Evolutionary conservation across 164 flowering plant species (phyloP).

Genomic region (Vitis riparia): DNA sequence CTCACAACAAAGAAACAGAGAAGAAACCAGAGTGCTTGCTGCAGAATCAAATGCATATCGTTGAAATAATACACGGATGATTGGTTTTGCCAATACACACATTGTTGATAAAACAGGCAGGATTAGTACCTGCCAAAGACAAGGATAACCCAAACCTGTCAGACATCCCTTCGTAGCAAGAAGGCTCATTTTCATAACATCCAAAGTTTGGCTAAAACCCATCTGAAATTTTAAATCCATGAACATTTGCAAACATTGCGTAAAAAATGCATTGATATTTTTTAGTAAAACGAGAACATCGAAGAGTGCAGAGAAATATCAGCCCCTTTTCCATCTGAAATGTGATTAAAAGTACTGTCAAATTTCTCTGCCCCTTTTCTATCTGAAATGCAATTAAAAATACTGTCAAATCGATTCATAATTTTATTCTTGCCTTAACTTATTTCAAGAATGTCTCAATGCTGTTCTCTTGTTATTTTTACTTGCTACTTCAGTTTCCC

Average conservation of each 20-base stretch:
- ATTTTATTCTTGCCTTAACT: too few species aligned
- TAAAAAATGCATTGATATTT: not conserved
- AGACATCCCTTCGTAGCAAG: not conserved
- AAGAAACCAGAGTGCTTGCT: slow-evolving; percentile 30
- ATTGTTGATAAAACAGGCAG: slow-evolving; percentile 23
- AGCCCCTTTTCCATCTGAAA: too few species aligned
- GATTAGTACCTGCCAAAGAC: slow-evolving; percentile 21
- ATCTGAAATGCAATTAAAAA: too few species aligned
- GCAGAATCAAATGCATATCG: slow-evolving; percentile 28
- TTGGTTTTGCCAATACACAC: slow-evolving; percentile 25
- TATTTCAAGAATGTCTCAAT: too few species aligned
- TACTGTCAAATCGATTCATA: too few species aligned
- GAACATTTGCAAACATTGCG: not conserved
- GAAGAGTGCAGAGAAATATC: not conserved
- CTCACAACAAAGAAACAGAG: slow-evolving; percentile 28
- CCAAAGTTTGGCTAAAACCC: not conserved
- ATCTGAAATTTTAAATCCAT: not conserved
- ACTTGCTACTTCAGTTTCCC: too few species aligned
- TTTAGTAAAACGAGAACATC: not conserved
- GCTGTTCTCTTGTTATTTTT: too few species aligned
- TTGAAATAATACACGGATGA: slow-evolving; percentile 26
- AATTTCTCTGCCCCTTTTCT: too few species aligned
- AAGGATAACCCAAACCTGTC: slow-evolving; percentile 2
- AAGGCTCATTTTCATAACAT: not conserved
- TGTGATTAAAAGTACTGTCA: too few species aligned